Evolutionary conservation across 2,329 filamentous ascomycete species (phyloP).

Genomic region (Colletotrichum endophyticum): DNA sequence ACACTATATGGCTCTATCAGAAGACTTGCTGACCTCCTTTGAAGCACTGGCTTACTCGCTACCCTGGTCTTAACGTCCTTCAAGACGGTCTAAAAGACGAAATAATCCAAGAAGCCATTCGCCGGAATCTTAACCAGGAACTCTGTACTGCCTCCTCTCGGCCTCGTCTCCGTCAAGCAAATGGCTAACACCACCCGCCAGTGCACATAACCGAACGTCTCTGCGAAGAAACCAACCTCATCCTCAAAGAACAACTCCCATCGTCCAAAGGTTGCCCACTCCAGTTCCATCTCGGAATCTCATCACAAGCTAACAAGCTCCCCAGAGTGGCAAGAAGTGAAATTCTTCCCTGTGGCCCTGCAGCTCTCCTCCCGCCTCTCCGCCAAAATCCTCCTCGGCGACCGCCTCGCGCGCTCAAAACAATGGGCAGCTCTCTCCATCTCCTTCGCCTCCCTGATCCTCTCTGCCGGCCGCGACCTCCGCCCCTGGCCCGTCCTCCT

Average conservation of each 20-base stretch:
- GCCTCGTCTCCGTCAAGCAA: too few relatives aligned
- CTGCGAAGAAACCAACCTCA: background rate
- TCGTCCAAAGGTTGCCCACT: background rate
- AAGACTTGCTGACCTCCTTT: background rate
- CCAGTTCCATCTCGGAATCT: background rate
- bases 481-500: conserved; percentile 42
- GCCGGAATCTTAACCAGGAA: background rate
- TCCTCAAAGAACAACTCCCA: background rate
- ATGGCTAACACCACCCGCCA: background rate
- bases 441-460: conserved; percentile 43
- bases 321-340: conserved; percentile 26
- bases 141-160: background rate
- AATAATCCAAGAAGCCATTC: background rate
- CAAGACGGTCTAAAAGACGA: background rate
- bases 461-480: conserved; percentile 40
- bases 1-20: too few relatives aligned
- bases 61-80: background rate
- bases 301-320: background rate
- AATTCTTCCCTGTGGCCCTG: background rate
- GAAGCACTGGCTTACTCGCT: conserved; percentile 2
- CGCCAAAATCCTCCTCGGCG: conserved; percentile 53
- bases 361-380: conserved; percentile 51
- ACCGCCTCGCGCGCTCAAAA: conserved; percentile 46
- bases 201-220: background rate
- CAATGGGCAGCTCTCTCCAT: conserved; percentile 51